These are phyloP conservation scores for Eudorina sp. DNA, from an alignment of 139 green algal genomes.

Conservation along the genomic window DNA sequence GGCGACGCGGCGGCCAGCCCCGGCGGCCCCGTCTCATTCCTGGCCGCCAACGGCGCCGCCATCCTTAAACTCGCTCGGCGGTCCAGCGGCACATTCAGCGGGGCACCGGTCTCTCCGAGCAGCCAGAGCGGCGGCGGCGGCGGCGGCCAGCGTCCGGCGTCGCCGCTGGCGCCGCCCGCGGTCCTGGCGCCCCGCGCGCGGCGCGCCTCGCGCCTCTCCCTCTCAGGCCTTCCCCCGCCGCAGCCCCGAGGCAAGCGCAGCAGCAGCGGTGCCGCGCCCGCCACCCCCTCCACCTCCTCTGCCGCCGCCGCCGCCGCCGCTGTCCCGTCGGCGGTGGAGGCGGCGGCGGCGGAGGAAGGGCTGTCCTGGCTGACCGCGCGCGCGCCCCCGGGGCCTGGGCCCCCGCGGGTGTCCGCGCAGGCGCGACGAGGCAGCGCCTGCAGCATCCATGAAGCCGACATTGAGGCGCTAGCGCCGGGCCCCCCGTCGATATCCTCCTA, in stretches of 20 bases:
- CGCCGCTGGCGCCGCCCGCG: not conserved
- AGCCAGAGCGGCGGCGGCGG: not conserved
- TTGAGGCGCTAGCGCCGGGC: not conserved
- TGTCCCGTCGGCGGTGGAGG: not conserved
- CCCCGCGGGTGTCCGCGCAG: no score
- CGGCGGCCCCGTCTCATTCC: not conserved
- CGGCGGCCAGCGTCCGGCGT: not conserved
- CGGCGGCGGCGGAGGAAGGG: not conserved
- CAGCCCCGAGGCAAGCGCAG: not conserved
- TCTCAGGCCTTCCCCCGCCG: not conserved
- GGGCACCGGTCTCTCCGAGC: not conserved
- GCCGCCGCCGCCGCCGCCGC: not conserved
- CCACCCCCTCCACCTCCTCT: not conserved
- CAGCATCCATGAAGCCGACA: constrained; percentile 1
- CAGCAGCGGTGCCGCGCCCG: not conserved
- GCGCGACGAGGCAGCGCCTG: not conserved
- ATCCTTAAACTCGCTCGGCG: not conserved
- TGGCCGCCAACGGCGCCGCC: not conserved
- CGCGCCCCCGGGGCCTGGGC: not conserved
- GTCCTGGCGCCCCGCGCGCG: not conserved
- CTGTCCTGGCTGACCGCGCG: constrained; percentile 4
- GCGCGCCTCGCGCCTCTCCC: not conserved
- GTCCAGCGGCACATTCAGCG: not conserved
- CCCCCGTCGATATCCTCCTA: not conserved
- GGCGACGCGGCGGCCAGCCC: not conserved